Evolutionary conservation across 176 grass and related monocot genomes (phyloP), one percentile per base, ranked within the genome.

Genomic region (Eragrostis curvula): DNA sequence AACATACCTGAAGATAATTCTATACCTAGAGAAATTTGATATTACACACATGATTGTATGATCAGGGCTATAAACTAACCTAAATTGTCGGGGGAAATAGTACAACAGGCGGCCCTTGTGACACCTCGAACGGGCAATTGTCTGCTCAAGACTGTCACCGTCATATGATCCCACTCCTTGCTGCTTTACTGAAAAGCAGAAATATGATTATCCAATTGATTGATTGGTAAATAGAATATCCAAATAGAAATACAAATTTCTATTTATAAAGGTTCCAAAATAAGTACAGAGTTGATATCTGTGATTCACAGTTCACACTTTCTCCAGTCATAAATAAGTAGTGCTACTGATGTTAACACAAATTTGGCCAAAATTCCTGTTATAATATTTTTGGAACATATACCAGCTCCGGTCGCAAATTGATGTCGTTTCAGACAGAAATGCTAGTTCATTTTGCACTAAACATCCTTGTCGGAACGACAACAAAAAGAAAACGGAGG

Each of bases 101-200:
- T 95, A 98, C 55, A 98, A 17, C 23, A 98, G 82, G 44, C 96
- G 96, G 9, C 96, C 96, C 94, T 98, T 98, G 71, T 98, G 96
- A 85, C 92, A 98, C 75, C 92, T 95, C n/a, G 96, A 98, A 71
- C 8, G 43, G 36, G 70, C 85, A 72, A 98, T 84, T 68, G 90
- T 91, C 47, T 98, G 68, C 75, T 98, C 86, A 73, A 98, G 90
- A 69, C 75, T 90, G 81, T 81, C 86, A 75, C 67, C 73, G 40
- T 91, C 89, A 70, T 75, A 75, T 49, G 49, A 16, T 87, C 32
- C 74, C 55, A 83, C 74, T 80, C 79, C 86, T 65, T 89, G 69
- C 64, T 69, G 68, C 55, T 53, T 89, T 85, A 87, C 56, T 78
- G 76, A 84, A 83, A 85, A 83, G 25, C 0, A 87, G 3, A 62